Base-by-base conservation (phyloP, 163 green algal genomes). In the Scenedesmus sp. region DNA sequence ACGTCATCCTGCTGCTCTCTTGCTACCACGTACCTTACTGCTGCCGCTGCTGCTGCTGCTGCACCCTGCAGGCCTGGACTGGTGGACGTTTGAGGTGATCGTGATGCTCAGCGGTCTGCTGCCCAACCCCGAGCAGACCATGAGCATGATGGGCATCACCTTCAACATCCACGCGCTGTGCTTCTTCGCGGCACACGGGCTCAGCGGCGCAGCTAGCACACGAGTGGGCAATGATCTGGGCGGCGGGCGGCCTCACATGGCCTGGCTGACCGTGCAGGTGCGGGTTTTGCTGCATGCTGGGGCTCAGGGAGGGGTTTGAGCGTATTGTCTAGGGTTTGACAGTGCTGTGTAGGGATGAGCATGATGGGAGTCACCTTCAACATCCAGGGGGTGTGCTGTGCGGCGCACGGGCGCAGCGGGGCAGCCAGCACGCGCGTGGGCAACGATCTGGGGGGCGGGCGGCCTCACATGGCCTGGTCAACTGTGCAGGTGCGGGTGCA, bases 161-260 rank as follows among this genome's bases (percentile, higher is more conserved):
- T 96, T 96, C 95, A 96, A 96, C 89, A 91, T 96, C 13, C 95
- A 96, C 59, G 94, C 95, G 12, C 92, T 96, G 18, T 96, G 94
- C 93, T 96, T 96, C 92, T 96, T 96, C 54, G 95, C 95, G 10
- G 95, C 95, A 13, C 94, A 96, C 84, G 95, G 95, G 0, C 88
- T 96, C 9, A 93, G 83, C 34, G 95, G 95, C 18, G 95, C 93
- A 0, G 95, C 94, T 1, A 93, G 84, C 74, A 96, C 95, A 46
- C 86, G 95, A 12, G 93, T 96, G 0, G 95, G 95, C 57, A 96
- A 96, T 60, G 95, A 96, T 76, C 92, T 96, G 70, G 95, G 94
- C 5, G 95, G 90, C 4, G 91, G 90, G n/a, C 93, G 95, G 20
- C 95, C 93, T 0, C 93, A 94, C 16, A 87, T 94, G 70, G 95